Evolutionary conservation across 2,329 filamentous ascomycete species (phyloP), one percentile per base, ranked within the genome.

Genomic region (Parastagonospora avenae): DNA sequence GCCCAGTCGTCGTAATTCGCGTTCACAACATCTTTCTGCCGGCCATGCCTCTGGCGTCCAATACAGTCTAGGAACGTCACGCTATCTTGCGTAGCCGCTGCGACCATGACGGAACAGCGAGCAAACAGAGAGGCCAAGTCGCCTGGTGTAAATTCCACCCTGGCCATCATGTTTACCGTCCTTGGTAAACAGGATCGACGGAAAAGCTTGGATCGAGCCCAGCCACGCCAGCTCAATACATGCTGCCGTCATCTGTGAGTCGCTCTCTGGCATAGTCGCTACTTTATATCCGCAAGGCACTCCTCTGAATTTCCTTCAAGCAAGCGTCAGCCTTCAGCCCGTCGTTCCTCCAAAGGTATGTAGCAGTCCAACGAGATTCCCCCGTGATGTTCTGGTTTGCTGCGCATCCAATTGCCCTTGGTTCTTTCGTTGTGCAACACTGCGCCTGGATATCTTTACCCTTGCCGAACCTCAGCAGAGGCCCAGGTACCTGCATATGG

Each of bases 271-370:
- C 47, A 48, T 53, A 41, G 44, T 54, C 54, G 48, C 56, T 50
- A 48, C 54, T 52, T 60, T 69, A 70, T 71, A 70, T 58, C 60
- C 60, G 59, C 56, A 29, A 57, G 48, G 48, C 58, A 56, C 62
- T 60, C 54, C 59, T 51, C 40, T 48, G 37, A 52, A 31, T 42
- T 51, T 54, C 46, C 52, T 43, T 54, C 49, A 49, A 35, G 56
- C 57, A 57, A 63, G 56, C 59, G 54, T 48, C 57, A 57, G 55
- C 53, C 46, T 52, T 51, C 60, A 63, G 55, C 52, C 58, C 55
- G 58, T 67, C 56, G 59, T 67, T 48, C 62, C 57, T 50, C 57
- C 52, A 47, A 57, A 71, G 68, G 70, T 71, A 62, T 48, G 65
- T 67, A 37, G 49, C 14, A 37, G 27, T 29, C 28, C 12, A 32